Percentiles rank a stretch among this genome's conserved stretches.
Conservation (phyloP, 208 protist species). For the Crithidia bombi region DNA sequence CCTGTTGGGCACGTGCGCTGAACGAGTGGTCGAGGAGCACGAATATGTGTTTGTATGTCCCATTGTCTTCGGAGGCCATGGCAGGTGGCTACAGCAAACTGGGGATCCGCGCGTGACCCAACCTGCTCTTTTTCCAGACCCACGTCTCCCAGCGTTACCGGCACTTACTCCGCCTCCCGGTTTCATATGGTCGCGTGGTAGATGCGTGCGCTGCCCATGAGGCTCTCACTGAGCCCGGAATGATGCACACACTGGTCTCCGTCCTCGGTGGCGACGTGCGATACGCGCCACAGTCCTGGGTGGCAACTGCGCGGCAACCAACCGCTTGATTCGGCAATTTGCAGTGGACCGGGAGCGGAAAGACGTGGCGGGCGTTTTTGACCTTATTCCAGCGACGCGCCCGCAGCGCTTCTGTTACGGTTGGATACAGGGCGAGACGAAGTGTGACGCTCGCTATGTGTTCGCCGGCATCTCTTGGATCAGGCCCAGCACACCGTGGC, state of each 20-base stretch:
- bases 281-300: slow-evolving; percentile 6
- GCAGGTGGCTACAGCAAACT: slow-evolving; percentile 3
- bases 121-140: slow-evolving; percentile 27
- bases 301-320: neutral
- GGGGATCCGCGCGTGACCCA: slow-evolving; percentile 15
- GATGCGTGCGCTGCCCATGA: slow-evolving; percentile 19
- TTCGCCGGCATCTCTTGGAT: neutral
- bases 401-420: neutral
- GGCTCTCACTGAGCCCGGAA: slow-evolving; percentile 16
- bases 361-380: neutral
- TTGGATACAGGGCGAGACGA: slow-evolving; percentile 6
- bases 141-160: slow-evolving; percentile 2
- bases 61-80: slow-evolving; percentile 11
- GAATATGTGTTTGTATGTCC: slow-evolving; percentile 13
- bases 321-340: slow-evolving; percentile 24
- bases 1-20: slow-evolving; percentile 12
- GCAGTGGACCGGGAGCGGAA: slow-evolving; percentile 15
- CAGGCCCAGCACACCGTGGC: neutral
- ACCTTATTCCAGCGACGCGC: neutral
- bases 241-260: slow-evolving; percentile 17
- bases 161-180: slow-evolving; percentile 13
- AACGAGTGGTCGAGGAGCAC: slow-evolving; percentile 13
- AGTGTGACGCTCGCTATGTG: neutral
- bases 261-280: slow-evolving; percentile 2
- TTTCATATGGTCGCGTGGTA: slow-evolving; percentile 8